phyloP scores from a whole-genome alignment of 495 filamentous ascomycete species.

The Margaritispora aquatica region DNA sequence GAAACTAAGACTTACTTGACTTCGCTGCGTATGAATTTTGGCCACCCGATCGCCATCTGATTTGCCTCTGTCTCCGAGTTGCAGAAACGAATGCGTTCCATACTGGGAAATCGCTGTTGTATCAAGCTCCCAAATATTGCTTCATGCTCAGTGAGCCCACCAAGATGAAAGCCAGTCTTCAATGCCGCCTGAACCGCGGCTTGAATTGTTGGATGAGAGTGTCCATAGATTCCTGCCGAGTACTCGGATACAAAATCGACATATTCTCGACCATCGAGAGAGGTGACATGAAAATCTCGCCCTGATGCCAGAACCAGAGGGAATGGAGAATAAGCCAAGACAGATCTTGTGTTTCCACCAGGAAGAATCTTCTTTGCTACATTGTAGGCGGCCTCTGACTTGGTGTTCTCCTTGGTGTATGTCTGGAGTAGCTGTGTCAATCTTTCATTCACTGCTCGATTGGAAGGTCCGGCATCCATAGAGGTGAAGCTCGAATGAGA shows the following conservation, averaged over 20 bases:
- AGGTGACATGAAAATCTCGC: not conserved
- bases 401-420: not conserved
- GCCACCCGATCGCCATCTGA: slow-evolving; percentile 25
- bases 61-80: slow-evolving; percentile 35
- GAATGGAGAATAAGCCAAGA: slow-evolving; percentile 50
- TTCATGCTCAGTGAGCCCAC: slow-evolving; percentile 20
- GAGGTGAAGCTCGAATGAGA: not conserved
- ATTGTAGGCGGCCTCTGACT: slow-evolving; percentile 5
- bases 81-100: slow-evolving; percentile 28
- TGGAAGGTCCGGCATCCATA: not conserved
- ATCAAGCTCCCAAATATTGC: slow-evolving; percentile 24
- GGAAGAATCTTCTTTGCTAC: slow-evolving; percentile 36
- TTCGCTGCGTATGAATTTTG: not conserved
- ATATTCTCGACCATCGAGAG: slow-evolving; percentile 16
- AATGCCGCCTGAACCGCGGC: slow-evolving; percentile 25
- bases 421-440: not conserved
- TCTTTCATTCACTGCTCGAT: not conserved
- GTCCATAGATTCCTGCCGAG: slow-evolving; percentile 45
- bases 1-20: not conserved
- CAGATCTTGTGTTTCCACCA: slow-evolving; percentile 53
- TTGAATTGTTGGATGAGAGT: slow-evolving; percentile 31
- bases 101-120: slow-evolving; percentile 7
- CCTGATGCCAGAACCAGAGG: slow-evolving; percentile 23
- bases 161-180: slow-evolving; percentile 22
- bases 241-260: slow-evolving; percentile 43